Conservation (phyloP, 768 basidiomycete genomes). For the Ephemerocybe angulata region DNA sequence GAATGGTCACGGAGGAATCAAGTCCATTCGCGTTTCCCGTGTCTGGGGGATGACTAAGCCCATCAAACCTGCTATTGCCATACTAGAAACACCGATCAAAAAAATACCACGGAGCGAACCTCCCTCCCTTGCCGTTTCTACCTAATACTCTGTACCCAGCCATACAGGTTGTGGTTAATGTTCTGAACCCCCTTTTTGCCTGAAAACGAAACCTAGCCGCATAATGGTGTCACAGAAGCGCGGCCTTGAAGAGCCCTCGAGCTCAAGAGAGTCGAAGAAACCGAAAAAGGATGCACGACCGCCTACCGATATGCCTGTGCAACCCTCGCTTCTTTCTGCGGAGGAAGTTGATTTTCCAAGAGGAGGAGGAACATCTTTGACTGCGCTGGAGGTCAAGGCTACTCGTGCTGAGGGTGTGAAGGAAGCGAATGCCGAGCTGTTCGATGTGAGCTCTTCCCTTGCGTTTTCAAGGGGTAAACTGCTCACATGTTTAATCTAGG, state of each 20-base stretch:
- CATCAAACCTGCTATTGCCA: background rate
- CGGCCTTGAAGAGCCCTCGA: conserved; percentile 49
- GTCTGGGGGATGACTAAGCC: background rate
- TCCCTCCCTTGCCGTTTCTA: background rate
- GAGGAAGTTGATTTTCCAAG: conserved; percentile 93
- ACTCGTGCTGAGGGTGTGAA: conserved; percentile 79
- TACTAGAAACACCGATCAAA: conserved; percentile 2
- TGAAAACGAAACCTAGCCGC: background rate
- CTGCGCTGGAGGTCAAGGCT: conserved; percentile 84
- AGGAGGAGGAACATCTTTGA: conserved; percentile 87
- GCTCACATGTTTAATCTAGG: conserved; percentile 5
- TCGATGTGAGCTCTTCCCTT: conserved; percentile 45
- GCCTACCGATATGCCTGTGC: conserved; percentile 22
- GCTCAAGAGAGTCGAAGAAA: conserved; percentile 58
- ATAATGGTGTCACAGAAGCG: conserved; percentile 59
- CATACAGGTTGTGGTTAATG: background rate
- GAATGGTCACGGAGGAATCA: background rate
- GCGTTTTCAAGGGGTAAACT: background rate
- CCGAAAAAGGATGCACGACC: conserved; percentile 24
- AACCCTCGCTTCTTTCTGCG: conserved; percentile 30
- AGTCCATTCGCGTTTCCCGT: background rate
- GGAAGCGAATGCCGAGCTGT: conserved; percentile 81
- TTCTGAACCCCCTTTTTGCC: background rate
- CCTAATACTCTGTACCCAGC: background rate
- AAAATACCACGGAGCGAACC: background rate